Evolutionary conservation across 768 basidiomycete species (phyloP).

Genomic region (Boletellus ananas): DNA sequence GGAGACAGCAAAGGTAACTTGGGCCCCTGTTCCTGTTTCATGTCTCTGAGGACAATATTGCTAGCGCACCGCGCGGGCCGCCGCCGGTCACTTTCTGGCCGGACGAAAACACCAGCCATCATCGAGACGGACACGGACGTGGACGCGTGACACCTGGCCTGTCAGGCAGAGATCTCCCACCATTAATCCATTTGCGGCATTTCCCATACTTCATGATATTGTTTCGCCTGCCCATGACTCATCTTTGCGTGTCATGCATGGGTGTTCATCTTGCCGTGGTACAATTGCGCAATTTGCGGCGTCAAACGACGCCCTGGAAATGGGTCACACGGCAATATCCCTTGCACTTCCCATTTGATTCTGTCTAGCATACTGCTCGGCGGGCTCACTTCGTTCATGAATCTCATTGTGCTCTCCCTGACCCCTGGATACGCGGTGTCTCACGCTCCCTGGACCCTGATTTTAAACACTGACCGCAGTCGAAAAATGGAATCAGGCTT

Average conservation of each 20-base stretch:
- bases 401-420: neutral
- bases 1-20: slow-evolving; percentile 1
- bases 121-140: slow-evolving; percentile 8
- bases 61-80: neutral
- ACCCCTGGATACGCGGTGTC: neutral
- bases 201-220: too few relatives aligned
- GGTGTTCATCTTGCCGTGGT: neutral
- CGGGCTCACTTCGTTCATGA: neutral
- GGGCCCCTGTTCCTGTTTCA: slow-evolving; percentile 9
- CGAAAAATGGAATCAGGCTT: neutral
- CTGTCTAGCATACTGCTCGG: neutral
- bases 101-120: slow-evolving; percentile 3
- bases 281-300: too few relatives aligned
- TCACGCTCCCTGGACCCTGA: neutral
- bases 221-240: too few relatives aligned
- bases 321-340: too few relatives aligned
- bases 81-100: neutral
- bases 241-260: neutral
- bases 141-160: neutral
- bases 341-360: neutral
- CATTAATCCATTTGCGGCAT: neutral
- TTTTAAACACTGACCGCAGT: too few relatives aligned
- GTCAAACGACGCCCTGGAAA: too few relatives aligned
- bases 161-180: slow-evolving; percentile 6
- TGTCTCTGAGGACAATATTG: neutral